Conservation (phyloP, 768 basidiomycete genomes). For the Mrakia frigida region DNA sequence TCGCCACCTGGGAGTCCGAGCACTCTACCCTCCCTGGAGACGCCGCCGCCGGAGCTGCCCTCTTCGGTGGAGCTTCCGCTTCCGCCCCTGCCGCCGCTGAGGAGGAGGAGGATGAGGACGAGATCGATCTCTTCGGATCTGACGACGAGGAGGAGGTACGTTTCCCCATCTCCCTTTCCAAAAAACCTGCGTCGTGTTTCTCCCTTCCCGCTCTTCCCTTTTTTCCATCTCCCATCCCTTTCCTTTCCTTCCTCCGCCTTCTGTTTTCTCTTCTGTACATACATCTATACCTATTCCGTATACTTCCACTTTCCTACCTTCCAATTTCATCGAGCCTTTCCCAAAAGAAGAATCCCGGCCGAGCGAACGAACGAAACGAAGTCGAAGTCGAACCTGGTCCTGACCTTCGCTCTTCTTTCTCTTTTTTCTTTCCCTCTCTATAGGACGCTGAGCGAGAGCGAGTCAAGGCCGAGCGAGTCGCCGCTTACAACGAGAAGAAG, state of each 20-base stretch:
- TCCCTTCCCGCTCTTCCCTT: neutral
- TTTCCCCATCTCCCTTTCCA: neutral
- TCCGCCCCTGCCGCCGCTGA: slow-evolving; percentile 49
- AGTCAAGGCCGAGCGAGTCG: slow-evolving; percentile 86
- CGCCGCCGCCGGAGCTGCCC: slow-evolving; percentile 70
- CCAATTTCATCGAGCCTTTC: too few species aligned
- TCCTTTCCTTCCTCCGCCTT: neutral
- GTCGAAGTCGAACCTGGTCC: neutral
- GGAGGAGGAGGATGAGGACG: slow-evolving; percentile 65
- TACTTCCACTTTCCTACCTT: neutral
- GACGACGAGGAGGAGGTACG: slow-evolving; percentile 52
- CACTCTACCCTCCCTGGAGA: slow-evolving; percentile 67
- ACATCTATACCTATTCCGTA: neutral
- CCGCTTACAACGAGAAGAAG: slow-evolving; percentile 89
- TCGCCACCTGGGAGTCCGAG: slow-evolving; percentile 60
- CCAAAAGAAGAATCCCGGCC: too few species aligned
- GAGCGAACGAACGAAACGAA: too few species aligned
- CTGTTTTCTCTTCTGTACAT: neutral
- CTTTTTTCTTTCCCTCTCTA: slow-evolving; percentile 43
- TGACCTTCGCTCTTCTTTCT: neutral
- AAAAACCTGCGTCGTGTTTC: neutral
- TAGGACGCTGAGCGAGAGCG: slow-evolving; percentile 75
- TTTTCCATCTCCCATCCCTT: neutral
- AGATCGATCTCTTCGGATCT: slow-evolving; percentile 80
- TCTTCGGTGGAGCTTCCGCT: slow-evolving; percentile 54